Conservation (phyloP, 1,284 basidiomycete species). For the Meira miltonrushii region DNA sequence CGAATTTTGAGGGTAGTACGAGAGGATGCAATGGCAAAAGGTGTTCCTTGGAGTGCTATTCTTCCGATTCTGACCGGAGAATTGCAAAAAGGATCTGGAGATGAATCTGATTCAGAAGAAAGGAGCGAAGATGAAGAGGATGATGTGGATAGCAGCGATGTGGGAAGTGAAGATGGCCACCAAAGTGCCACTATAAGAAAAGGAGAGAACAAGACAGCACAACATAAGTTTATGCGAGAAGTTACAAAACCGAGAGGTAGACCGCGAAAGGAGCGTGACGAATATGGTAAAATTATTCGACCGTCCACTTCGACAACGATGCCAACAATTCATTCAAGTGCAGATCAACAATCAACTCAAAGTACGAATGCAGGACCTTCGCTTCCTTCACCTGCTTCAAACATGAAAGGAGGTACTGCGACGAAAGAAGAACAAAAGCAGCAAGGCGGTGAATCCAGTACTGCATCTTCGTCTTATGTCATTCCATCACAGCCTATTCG, state of each 20-base stretch:
- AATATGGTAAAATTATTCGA: constrained; percentile 1
- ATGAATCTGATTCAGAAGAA: background rate
- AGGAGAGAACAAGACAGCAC: background rate
- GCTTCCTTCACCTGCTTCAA: no score
- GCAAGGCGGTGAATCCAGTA: background rate
- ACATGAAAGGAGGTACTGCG: no score
- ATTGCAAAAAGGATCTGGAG: background rate
- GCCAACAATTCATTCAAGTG: no score
- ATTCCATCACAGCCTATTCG: constrained; percentile 47
- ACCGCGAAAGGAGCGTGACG: background rate
- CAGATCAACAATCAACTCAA: background rate
- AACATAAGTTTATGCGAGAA: background rate
- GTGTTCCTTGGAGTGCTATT: constrained; percentile 1
- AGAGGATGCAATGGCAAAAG: background rate
- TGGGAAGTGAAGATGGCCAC: background rate
- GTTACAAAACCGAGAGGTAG: background rate
- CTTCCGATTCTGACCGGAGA: background rate
- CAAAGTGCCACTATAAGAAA: background rate
- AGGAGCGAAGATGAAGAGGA: background rate
- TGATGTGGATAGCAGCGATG: background rate
- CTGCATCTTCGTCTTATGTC: background rate
- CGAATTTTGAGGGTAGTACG: background rate
- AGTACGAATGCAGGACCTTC: no score
- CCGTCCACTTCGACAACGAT: background rate
- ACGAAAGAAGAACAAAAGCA: no score